Evolutionary conservation across 176 grass and related monocot genomes (phyloP).

Genomic region (Hsuehochloa calcarea): DNA sequence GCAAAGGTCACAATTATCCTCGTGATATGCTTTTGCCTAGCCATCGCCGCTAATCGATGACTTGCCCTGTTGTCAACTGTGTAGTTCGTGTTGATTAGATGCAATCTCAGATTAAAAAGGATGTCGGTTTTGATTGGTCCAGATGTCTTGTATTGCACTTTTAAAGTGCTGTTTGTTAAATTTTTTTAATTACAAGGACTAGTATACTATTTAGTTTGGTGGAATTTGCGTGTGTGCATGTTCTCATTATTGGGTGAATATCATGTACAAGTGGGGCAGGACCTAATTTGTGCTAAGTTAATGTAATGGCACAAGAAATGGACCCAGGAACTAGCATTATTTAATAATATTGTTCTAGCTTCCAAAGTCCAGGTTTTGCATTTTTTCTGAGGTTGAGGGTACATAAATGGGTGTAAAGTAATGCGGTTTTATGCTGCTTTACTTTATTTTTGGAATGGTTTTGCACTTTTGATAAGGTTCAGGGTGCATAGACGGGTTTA

Average conservation of each 20-base stretch:
- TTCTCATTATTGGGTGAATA: background rate
- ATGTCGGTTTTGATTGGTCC: background rate
- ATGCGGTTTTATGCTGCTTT: background rate
- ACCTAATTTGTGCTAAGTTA: background rate
- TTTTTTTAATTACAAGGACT: background rate
- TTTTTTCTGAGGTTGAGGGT: background rate
- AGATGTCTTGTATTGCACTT: background rate
- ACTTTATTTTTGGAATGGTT: background rate
- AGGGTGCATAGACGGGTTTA: background rate
- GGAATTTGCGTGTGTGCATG: background rate
- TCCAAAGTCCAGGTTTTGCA: background rate
- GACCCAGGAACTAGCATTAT: background rate
- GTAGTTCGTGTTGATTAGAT: too few species aligned
- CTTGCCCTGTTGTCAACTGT: background rate
- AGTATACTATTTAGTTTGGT: too few species aligned
- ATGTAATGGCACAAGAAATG: background rate
- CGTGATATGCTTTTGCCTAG: too few species aligned
- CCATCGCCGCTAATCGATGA: background rate
- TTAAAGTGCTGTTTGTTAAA: background rate
- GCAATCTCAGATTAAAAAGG: too few species aligned
- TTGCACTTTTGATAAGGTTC: background rate
- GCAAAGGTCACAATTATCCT: too few species aligned
- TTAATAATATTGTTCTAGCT: background rate
- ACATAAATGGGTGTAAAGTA: background rate
- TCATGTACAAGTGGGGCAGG: background rate